Evolutionary conservation across 495 filamentous ascomycete genomes (phyloP).

Genomic region (Trichoderma orchidacearum): DNA sequence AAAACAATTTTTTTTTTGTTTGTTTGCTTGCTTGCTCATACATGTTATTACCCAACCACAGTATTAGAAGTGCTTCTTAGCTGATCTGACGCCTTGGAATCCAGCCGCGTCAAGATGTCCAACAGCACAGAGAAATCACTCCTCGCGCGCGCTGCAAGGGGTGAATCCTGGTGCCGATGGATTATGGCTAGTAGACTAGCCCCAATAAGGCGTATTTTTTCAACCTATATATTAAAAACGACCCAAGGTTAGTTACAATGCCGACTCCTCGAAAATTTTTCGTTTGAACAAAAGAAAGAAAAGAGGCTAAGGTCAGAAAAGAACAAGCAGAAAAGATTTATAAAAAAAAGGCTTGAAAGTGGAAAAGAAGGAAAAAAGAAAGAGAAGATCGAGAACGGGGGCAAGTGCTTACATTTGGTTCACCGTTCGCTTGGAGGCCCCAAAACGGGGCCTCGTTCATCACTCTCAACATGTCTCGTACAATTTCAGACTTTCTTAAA

Average conservation of each 20-base stretch:
- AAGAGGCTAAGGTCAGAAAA: constrained; percentile 4
- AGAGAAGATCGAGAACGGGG: not conserved
- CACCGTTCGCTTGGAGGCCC: not conserved
- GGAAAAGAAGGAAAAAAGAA: not conserved
- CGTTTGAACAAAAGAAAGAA: too few relatives aligned
- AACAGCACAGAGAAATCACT: not conserved
- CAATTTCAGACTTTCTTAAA: not conserved
- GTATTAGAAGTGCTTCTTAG: not conserved
- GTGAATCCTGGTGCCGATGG: constrained; percentile 8
- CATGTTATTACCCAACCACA: not conserved
- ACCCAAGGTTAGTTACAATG: constrained; percentile 7
- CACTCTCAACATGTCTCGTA: not conserved
- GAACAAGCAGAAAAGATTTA: not conserved
- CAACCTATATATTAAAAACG: constrained; percentile 8
- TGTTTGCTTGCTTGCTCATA: not conserved
- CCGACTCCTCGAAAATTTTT: too few relatives aligned
- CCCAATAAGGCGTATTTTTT: constrained; percentile 17
- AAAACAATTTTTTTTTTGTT: not conserved
- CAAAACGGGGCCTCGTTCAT: constrained; percentile 3
- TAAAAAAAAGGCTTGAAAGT: not conserved
- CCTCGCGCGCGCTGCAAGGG: not conserved
- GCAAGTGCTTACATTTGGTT: not conserved
- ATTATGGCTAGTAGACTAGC: constrained; percentile 16
- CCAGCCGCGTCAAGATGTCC: not conserved
- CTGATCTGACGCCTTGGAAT: not conserved